These are phyloP conservation scores for Lactarius psammicola DNA, from an alignment of 768 basidiomycete genomes.

Conservation along the genomic window DNA sequence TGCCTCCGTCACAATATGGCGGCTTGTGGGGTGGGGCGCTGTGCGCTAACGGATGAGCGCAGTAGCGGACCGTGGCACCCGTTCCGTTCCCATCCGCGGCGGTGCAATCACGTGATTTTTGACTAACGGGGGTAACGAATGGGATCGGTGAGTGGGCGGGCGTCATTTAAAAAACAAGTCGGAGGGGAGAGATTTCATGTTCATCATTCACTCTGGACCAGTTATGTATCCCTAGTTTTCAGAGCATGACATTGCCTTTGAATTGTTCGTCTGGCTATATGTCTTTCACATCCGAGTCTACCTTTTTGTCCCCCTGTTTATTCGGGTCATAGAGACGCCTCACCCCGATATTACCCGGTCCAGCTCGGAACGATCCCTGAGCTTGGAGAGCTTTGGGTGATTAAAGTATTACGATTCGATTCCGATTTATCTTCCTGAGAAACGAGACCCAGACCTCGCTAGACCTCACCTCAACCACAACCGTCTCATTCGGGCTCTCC, in stretches of 20 bases:
- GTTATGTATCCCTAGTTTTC: background rate
- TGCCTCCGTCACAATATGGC: too few relatives aligned
- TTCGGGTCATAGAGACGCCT: background rate
- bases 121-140: background rate
- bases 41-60: too few relatives aligned
- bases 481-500: background rate
- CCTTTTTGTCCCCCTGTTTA: background rate
- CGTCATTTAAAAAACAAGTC: background rate
- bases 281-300: too few relatives aligned
- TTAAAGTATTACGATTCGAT: background rate
- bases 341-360: constrained; percentile 20
- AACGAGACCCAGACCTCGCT: background rate
- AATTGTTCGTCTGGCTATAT: too few relatives aligned
- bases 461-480: background rate
- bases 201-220: background rate
- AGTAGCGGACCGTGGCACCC: too few relatives aligned
- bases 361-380: constrained; percentile 3
- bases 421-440: background rate
- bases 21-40: too few relatives aligned
- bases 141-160: background rate
- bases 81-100: too few relatives aligned
- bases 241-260: background rate
- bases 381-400: background rate
- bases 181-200: background rate
- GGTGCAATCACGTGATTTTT: background rate